Percentiles rank a stretch among this genome's conserved stretches.
Evolutionary conservation across 140 eudicot genomes (phyloP).

Genomic region (Cichorium intybus): DNA sequence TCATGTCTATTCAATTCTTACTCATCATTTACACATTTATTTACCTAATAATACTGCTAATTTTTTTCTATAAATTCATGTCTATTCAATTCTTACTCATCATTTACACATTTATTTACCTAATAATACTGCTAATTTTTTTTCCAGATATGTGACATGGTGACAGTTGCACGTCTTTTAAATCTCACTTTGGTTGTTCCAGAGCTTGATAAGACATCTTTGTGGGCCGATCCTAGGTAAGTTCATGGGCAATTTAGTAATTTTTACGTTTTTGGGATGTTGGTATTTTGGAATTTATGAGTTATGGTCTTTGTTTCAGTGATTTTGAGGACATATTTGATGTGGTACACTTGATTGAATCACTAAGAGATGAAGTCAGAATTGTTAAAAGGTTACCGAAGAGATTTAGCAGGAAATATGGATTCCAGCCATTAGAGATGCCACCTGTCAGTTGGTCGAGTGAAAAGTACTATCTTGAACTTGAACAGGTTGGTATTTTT

Average conservation of each 20-base stretch:
- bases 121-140: background rate
- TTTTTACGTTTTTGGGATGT: no score
- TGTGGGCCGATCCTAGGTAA: no score
- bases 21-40: slow-evolving; percentile 8
- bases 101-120: no score
- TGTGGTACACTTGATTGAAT: slow-evolving; percentile 76
- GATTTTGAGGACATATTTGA: slow-evolving; percentile 91
- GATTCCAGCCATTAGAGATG: slow-evolving; percentile 69
- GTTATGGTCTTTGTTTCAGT: slow-evolving; percentile 41
- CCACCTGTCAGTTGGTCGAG: slow-evolving; percentile 98
- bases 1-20: background rate
- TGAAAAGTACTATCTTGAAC: slow-evolving; percentile 81
- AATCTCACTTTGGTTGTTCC: no score
- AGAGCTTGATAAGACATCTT: no score
- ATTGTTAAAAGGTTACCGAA: slow-evolving; percentile 82
- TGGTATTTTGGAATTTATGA: no score
- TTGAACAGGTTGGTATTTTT: slow-evolving; percentile 53
- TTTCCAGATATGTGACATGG: slow-evolving; percentile 74
- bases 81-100: no score
- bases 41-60: no score
- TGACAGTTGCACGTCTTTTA: no score
- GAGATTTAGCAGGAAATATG: slow-evolving; percentile 60
- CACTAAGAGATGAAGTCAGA: slow-evolving; percentile 84
- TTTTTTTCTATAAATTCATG: no score
- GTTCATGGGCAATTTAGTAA: no score